phyloP scores from a whole-genome alignment of 177 flowering plant genomes.

The Telopea speciosissima region DNA sequence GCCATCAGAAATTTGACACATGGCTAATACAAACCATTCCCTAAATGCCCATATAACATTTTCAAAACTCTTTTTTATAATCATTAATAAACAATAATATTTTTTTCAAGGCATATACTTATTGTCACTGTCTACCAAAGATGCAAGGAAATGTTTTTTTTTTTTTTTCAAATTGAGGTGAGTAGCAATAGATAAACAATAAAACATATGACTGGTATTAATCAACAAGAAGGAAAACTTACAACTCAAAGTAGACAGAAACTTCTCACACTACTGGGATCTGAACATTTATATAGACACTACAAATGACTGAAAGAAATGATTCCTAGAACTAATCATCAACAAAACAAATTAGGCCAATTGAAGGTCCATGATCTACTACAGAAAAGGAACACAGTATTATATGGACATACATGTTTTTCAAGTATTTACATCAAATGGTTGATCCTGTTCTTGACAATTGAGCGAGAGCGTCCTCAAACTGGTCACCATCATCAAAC shows the following conservation, averaged over 20 bases:
- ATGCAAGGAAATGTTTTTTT: no score
- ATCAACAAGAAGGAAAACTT: no score
- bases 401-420: background rate
- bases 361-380: background rate
- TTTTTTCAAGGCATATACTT: no score
- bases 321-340: background rate
- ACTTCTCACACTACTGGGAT: conserved; percentile 5
- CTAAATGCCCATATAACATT: no score
- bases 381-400: background rate
- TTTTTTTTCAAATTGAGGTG: no score
- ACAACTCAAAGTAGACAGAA: background rate
- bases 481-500: conserved; percentile 38
- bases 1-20: no score
- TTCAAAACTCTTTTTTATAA: no score
- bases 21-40: no score
- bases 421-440: conserved; percentile 24
- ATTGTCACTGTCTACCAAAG: no score
- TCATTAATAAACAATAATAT: no score
- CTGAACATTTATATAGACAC: background rate
- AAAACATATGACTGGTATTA: no score
- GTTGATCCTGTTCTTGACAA: conserved; percentile 36
- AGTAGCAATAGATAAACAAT: no score
- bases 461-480: conserved; percentile 51
- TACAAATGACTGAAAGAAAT: background rate
- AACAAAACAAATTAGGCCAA: background rate